Conservation (phyloP, 495 filamentous ascomycete species). For the Parathielavia hyrcaniae region DNA sequence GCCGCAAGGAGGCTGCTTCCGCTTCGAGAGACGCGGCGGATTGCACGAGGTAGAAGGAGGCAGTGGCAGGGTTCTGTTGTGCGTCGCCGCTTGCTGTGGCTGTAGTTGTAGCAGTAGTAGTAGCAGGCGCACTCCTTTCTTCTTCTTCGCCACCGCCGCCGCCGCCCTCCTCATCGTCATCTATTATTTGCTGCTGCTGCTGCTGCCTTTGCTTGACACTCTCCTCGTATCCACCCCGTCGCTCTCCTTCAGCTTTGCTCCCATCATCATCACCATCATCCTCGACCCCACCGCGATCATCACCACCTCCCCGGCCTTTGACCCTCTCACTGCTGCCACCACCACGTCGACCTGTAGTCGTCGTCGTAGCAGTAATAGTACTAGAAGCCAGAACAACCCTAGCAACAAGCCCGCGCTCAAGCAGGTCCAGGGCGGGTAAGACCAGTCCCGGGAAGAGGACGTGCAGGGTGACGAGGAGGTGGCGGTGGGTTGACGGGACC, state of each 20-base stretch:
- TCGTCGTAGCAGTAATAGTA: neutral
- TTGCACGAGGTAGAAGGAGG: conserved; percentile 35
- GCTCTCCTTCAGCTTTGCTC: neutral
- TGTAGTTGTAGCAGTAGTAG: too few species aligned
- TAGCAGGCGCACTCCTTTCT: too few species aligned
- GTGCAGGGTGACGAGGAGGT: conserved; percentile 54
- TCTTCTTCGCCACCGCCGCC: too few species aligned
- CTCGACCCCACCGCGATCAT: neutral
- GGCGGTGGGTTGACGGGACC: conserved; percentile 35
- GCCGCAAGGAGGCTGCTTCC: conserved; percentile 7
- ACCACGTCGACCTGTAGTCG: neutral
- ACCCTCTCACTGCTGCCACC: neutral
- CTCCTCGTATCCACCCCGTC: neutral
- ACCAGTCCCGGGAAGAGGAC: conserved; percentile 55
- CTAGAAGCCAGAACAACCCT: conserved; percentile 19
- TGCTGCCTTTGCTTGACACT: neutral
- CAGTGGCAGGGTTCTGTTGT: too few species aligned
- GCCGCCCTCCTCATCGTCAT: neutral
- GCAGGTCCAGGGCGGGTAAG: conserved; percentile 72
- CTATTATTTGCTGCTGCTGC: neutral
- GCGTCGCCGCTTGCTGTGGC: too few species aligned
- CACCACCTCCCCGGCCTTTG: neutral
- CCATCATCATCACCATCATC: neutral
- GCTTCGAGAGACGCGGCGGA: conserved; percentile 28
- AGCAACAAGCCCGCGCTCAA: conserved; percentile 66